phyloP scores from a whole-genome alignment of 345 rosid species.

The Acer negundo region DNA sequence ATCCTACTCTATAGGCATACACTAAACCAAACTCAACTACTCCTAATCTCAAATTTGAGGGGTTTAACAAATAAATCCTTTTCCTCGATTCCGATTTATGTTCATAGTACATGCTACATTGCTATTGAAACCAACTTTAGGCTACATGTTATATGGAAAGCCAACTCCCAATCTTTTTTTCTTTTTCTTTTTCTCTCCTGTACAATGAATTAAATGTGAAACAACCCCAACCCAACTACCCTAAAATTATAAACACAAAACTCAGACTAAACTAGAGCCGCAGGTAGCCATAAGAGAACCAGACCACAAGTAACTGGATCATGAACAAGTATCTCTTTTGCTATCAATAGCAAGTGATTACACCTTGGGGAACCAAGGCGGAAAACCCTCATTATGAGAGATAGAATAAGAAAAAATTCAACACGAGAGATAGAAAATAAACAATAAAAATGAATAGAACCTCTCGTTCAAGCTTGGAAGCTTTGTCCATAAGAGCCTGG shows the following conservation, averaged over 20 bases:
- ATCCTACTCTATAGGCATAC: background rate
- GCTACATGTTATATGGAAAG: no score
- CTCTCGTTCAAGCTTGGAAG: constrained; percentile 67
- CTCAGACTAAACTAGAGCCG: background rate
- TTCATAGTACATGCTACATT: background rate
- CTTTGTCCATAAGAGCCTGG: constrained; percentile 62
- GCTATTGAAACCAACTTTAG: no score
- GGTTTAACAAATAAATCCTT: background rate
- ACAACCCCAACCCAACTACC: background rate
- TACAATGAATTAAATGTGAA: background rate
- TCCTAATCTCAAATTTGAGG: background rate
- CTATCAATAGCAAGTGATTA: background rate
- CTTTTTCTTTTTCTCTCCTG: no score
- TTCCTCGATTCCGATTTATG: background rate
- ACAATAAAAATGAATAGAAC: constrained; percentile 25
- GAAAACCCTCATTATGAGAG: background rate
- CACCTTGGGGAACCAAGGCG: background rate
- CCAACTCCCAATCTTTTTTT: no score
- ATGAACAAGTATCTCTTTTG: background rate
- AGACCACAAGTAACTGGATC: background rate
- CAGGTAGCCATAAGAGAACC: background rate
- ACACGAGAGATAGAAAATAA: background rate
- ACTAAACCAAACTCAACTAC: background rate
- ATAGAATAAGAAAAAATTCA: background rate
- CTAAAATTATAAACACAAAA: background rate